phyloP scores from a whole-genome alignment of 2,329 filamentous ascomycete genomes.

The Colletotrichum limetticola region DNA sequence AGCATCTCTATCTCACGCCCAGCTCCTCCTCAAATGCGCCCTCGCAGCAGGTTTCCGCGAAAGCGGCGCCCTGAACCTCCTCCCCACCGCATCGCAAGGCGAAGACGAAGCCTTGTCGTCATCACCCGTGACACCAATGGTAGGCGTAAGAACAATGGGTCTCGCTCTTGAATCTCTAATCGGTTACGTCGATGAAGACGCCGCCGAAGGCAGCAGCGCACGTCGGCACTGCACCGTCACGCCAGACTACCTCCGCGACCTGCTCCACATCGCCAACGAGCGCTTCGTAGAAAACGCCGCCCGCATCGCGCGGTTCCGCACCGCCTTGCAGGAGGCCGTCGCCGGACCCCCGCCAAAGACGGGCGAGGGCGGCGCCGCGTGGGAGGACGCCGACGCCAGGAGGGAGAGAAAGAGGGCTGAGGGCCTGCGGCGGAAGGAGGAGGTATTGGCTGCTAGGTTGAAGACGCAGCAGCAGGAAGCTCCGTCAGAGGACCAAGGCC shows the following conservation, averaged over 20 bases:
- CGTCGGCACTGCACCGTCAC: slow-evolving; percentile 65
- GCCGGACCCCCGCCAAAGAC: slow-evolving; percentile 39
- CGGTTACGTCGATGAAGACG: slow-evolving; percentile 57
- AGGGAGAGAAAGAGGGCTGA: slow-evolving; percentile 68
- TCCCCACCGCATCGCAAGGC: slow-evolving; percentile 40
- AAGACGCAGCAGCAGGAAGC: not conserved
- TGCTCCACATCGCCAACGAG: slow-evolving; percentile 79
- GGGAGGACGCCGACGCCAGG: slow-evolving; percentile 65
- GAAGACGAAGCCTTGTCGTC: slow-evolving; percentile 45
- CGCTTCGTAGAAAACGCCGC: slow-evolving; percentile 76
- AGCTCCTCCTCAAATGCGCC: slow-evolving; percentile 79
- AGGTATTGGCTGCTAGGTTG: slow-evolving; percentile 43
- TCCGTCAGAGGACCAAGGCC: not conserved
- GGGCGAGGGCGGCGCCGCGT: slow-evolving; percentile 49
- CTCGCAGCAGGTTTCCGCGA: slow-evolving; percentile 89
- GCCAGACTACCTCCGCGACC: slow-evolving; percentile 72
- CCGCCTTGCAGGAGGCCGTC: slow-evolving; percentile 55
- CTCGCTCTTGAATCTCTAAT: slow-evolving; percentile 85
- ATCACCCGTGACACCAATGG: slow-evolving; percentile 68
- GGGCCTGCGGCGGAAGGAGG: slow-evolving; percentile 64
- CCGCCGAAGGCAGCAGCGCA: slow-evolving; percentile 44
- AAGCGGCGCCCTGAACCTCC: slow-evolving; percentile 81
- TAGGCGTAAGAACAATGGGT: slow-evolving; percentile 87
- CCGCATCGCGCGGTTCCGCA: slow-evolving; percentile 73
- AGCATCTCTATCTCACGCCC: slow-evolving; percentile 78